phyloP scores from a whole-genome alignment of 768 basidiomycete genomes.

The Lentinula edodes region DNA sequence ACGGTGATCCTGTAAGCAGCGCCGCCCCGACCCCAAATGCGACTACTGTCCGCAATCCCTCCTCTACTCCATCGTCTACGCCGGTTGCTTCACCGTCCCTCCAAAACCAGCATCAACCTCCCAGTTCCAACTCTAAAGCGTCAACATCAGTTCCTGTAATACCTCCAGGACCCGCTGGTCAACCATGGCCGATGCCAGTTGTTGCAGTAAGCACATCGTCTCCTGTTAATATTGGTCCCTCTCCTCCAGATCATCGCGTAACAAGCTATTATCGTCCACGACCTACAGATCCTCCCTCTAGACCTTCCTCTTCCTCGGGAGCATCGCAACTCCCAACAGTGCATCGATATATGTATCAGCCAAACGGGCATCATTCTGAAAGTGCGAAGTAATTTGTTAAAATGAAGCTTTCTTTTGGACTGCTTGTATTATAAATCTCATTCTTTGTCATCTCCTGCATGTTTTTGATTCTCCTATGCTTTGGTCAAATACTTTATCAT shows the following conservation, averaged over 20 bases:
- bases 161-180: conserved; percentile 21
- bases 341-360: conserved; percentile 43
- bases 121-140: conserved; percentile 12
- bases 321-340: conserved; percentile 15
- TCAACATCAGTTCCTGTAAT: conserved; percentile 10
- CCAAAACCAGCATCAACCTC: conserved; percentile 36
- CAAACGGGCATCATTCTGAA: conserved; percentile 27
- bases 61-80: conserved; percentile 34
- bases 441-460: not conserved
- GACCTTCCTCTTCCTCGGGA: conserved; percentile 13
- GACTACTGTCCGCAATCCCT: conserved; percentile 13
- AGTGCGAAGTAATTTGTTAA: not conserved
- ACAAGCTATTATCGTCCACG: conserved; percentile 54
- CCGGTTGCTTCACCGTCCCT: conserved; percentile 51
- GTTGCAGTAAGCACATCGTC: conserved; percentile 56
- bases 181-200: conserved; percentile 73
- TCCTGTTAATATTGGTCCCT: conserved; percentile 40
- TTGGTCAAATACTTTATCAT: not conserved
- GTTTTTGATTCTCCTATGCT: not conserved
- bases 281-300: conserved; percentile 18
- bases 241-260: conserved; percentile 35
- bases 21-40: conserved; percentile 26
- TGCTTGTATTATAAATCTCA: not conserved
- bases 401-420: not conserved
- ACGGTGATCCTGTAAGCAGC: conserved; percentile 19